A percentile compares a stretch with the other conserved stretches of the same genome.
phyloP scores from a whole-genome alignment of 345 rosid genomes.

The Adansonia digitata region DNA sequence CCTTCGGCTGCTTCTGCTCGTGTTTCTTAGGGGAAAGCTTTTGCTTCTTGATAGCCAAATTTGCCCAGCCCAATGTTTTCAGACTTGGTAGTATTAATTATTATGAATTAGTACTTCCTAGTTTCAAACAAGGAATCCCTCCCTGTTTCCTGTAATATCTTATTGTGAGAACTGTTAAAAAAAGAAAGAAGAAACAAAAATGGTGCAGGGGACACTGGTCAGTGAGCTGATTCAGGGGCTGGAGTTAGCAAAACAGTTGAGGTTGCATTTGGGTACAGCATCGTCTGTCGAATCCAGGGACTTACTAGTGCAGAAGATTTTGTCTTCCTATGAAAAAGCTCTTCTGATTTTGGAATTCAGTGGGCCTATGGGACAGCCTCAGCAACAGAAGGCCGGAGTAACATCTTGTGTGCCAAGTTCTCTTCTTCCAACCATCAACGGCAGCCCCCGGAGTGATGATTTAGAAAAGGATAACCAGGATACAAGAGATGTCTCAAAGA shows the following conservation, averaged over 20 bases:
- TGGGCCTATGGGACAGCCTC: slow-evolving; percentile 25
- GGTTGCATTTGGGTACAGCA: slow-evolving; percentile 24
- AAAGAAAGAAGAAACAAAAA: neutral
- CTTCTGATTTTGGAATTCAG: slow-evolving; percentile 43
- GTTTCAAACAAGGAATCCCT: neutral
- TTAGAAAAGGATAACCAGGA: slow-evolving; percentile 38
- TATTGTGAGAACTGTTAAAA: neutral
- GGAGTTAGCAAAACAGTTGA: slow-evolving; percentile 55
- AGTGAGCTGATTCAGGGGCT: slow-evolving; percentile 55
- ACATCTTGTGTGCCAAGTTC: too few relatives aligned
- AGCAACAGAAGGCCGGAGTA: slow-evolving; percentile 38
- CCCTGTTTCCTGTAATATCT: neutral
- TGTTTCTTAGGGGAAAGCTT: slow-evolving; percentile 7
- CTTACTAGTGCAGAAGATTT: slow-evolving; percentile 39
- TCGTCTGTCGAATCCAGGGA: slow-evolving; percentile 44
- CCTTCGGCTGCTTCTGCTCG: neutral
- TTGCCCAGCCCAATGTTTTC: neutral
- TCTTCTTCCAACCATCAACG: slow-evolving; percentile 57
- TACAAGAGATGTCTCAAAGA: slow-evolving; percentile 43
- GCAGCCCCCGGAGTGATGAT: slow-evolving; percentile 67
- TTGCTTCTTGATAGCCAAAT: slow-evolving; percentile 4
- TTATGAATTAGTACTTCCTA: neutral
- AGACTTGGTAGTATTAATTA: neutral
- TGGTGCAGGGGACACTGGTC: slow-evolving; percentile 48
- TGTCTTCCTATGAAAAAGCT: slow-evolving; percentile 64